Conservation (phyloP, 345 rosid genomes). For the Stellera chamaejasme region DNA sequence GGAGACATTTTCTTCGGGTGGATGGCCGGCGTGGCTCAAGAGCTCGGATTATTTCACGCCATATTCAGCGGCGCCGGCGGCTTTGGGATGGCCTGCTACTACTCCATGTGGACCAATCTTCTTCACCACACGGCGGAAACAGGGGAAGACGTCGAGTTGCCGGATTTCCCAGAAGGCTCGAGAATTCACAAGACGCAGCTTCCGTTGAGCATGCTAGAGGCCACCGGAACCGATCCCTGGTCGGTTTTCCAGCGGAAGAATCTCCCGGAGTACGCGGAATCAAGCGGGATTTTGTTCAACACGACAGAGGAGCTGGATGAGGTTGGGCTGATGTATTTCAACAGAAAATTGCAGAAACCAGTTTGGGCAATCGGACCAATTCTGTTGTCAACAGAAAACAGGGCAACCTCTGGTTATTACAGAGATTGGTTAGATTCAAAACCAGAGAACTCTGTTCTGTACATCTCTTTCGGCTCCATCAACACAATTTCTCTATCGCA, state of each 20-base stretch:
- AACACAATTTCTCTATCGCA: conserved; percentile 15
- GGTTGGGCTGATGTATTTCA: conserved; percentile 24
- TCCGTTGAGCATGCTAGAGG: conserved; percentile 27
- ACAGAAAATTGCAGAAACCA: conserved; percentile 17
- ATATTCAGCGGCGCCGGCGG: conserved; percentile 39
- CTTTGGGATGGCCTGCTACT: conserved; percentile 49
- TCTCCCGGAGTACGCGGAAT: conserved; percentile 30
- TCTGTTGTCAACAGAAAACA: conserved; percentile 16
- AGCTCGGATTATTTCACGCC: conserved; percentile 47
- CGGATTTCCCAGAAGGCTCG: conserved; percentile 39
- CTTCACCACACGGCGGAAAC: conserved; percentile 20
- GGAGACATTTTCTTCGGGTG: conserved; percentile 56
- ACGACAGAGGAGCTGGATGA: conserved; percentile 26
- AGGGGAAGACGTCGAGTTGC: conserved; percentile 16
- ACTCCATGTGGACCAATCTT: conserved; percentile 37
- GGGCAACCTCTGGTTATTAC: conserved; percentile 3
- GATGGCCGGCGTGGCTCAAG: conserved; percentile 37
- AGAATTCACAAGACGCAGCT: conserved; percentile 34
- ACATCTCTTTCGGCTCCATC: conserved; percentile 23
- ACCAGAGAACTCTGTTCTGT: conserved; percentile 14
- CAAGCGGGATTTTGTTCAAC: conserved; percentile 22
- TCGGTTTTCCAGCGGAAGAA: conserved; percentile 27
- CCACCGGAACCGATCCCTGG: conserved; percentile 45
- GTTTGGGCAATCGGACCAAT: conserved; percentile 35
- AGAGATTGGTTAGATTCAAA: conserved; percentile 16